Percentiles rank a stretch among this genome's conserved stretches.
These are phyloP conservation scores for Linnemannia zychae DNA, from an alignment of 192 early-diverging fungal species.

Conservation along the genomic window DNA sequence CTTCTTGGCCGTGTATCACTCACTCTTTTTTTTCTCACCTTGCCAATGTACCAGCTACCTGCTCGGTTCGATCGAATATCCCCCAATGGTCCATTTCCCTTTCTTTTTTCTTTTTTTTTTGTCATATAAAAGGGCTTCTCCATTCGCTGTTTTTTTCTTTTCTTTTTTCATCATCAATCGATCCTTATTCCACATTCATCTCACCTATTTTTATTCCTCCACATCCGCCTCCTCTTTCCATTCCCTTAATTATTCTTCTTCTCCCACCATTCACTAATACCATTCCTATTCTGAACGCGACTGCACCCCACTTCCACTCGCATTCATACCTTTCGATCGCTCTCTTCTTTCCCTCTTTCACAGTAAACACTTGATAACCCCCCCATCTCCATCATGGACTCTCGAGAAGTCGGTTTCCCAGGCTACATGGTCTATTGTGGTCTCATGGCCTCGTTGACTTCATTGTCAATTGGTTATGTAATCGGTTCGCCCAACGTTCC, in stretches of 20 bases:
- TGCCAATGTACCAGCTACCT: background rate
- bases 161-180: background rate
- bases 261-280: background rate
- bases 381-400: conserved; percentile 47
- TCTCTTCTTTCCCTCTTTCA: background rate
- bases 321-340: background rate
- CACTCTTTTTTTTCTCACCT: background rate
- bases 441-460: conserved; percentile 52
- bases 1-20: background rate
- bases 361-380: background rate
- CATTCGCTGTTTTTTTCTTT: background rate
- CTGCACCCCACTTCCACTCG: background rate
- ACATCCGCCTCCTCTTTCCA: background rate
- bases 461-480: conserved; percentile 59
- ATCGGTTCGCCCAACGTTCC: conserved; percentile 64
- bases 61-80: background rate
- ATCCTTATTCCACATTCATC: background rate
- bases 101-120: no score
- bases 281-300: background rate
- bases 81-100: background rate
- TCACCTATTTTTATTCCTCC: background rate
- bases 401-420: conserved; percentile 52
- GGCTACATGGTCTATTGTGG: conserved; percentile 61
- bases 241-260: conserved; percentile 3
- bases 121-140: background rate